Base-by-base conservation (phyloP, 2,329 filamentous ascomycete species). In the Cercospora janseana region DNA sequence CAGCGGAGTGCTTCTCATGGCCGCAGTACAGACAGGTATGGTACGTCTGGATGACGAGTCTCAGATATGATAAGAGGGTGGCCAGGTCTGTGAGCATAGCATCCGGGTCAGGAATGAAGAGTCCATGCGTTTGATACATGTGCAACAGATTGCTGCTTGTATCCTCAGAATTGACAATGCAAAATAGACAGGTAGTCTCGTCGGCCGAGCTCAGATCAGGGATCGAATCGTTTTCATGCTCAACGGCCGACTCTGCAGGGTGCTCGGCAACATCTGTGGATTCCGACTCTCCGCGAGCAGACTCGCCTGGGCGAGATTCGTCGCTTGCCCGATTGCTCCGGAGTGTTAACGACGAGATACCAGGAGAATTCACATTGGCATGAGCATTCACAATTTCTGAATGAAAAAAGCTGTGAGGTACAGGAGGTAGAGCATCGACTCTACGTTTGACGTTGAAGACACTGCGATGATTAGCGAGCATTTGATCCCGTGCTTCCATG, bases 11-110 rank as follows among this genome's bases (percentile, higher is more conserved):
- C 24, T 74, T 69, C 28, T 70, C 62, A 10, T 68, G 74, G 1
- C 74, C 74, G 54, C 78, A 81, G 15, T 68, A 70, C 28, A 81
- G 66, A 51, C 79, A 81, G 60, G 79, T 75, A 13, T 66, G 66
- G 46, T 77, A 79, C 0, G 62, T 69, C 15, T 66, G 72, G 10
- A 80, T 73, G 15, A 80, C 62, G 6, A 78, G 67, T 45, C 75
- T 69, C 0, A 80, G 63, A 46, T 79, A 79, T 31, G 65, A 57
- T 27, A 80, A 63, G 2, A 81, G 61, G 0, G 73, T 72, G 27
- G 74, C 72, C 2, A 74, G 52, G 46, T 80, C 76, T 7, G 78
- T 72, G 1, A 66, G 52, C 0, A 81, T 64, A 7, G 66, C 60
- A 2, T 51, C 35, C 4, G 37, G 9, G 6, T 42, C 18, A n/a